These are phyloP conservation scores for Tylopilus felleus DNA, from an alignment of 768 basidiomycete genomes.

Conservation along the genomic window DNA sequence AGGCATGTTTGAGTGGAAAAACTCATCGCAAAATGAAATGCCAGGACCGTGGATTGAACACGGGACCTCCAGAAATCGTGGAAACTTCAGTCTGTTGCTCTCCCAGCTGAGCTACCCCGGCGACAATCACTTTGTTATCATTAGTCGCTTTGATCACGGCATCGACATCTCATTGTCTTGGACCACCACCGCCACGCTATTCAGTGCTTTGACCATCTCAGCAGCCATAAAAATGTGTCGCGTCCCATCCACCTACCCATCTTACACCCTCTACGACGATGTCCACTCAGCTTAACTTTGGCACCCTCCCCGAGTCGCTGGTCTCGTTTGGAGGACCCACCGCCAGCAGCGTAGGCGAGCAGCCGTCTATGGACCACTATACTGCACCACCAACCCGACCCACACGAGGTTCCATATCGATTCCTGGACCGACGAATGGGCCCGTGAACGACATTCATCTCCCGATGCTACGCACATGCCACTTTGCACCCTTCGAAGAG, in stretches of 20 bases:
- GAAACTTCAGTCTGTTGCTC: constrained; percentile 65
- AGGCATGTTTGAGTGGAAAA: no score
- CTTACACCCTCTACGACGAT: neutral
- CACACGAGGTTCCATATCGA: neutral
- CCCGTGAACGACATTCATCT: neutral
- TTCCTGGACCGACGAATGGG: neutral
- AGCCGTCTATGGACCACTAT: neutral
- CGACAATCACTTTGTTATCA: no score
- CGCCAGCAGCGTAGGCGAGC: neutral
- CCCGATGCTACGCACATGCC: neutral
- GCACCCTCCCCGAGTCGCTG: neutral
- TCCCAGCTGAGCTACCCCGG: constrained; percentile 74
- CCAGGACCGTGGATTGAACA: constrained; percentile 57
- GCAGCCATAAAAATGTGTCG: constrained; percentile 4
- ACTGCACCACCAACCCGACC: neutral
- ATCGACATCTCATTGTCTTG: neutral
- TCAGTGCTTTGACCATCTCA: constrained; percentile 2
- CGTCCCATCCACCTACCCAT: neutral
- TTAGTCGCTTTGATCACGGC: no score
- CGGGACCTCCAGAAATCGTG: constrained; percentile 39
- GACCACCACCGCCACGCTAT: neutral
- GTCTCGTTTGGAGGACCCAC: neutral
- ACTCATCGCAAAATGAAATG: constrained; percentile 21
- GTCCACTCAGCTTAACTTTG: neutral
- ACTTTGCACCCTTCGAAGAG: constrained; percentile 13